phyloP scores from a whole-genome alignment of 495 filamentous ascomycete genomes.

The Podospora appendiculata region DNA sequence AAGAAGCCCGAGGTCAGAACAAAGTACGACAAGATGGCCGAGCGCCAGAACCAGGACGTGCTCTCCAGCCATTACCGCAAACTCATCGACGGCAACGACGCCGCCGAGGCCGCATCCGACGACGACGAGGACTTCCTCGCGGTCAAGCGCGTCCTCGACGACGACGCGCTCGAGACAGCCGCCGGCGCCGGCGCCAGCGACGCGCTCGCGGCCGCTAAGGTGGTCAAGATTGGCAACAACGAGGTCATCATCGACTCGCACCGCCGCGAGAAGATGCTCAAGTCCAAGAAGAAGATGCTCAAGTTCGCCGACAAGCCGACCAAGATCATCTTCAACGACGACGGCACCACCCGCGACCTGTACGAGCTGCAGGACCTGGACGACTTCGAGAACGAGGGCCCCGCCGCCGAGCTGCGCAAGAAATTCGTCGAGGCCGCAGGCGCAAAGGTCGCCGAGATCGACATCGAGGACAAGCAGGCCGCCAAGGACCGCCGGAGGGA shows the following conservation, averaged over 20 bases:
- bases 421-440: constrained; percentile 69
- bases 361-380: constrained; percentile 85
- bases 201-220: constrained; percentile 26
- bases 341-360: constrained; percentile 71
- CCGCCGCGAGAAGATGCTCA: constrained; percentile 83
- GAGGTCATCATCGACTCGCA: constrained; percentile 83
- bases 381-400: constrained; percentile 64
- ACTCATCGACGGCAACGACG: constrained; percentile 61
- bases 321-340: constrained; percentile 86
- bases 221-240: constrained; percentile 44
- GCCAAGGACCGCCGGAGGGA: constrained; percentile 73
- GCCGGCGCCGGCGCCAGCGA: constrained; percentile 28
- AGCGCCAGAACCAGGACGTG: constrained; percentile 90
- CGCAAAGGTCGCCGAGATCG: constrained; percentile 63
- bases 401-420: constrained; percentile 63
- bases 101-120: constrained; percentile 38
- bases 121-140: constrained; percentile 75
- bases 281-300: constrained; percentile 85
- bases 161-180: constrained; percentile 35
- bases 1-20: constrained; percentile 68
- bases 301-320: constrained; percentile 79
- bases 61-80: constrained; percentile 86
- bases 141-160: constrained; percentile 73
- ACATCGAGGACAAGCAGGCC: constrained; percentile 72
- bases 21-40: constrained; percentile 95